Base-by-base conservation (phyloP, 2,329 filamentous ascomycete species). In the Fusarium vanettenii region DNA sequence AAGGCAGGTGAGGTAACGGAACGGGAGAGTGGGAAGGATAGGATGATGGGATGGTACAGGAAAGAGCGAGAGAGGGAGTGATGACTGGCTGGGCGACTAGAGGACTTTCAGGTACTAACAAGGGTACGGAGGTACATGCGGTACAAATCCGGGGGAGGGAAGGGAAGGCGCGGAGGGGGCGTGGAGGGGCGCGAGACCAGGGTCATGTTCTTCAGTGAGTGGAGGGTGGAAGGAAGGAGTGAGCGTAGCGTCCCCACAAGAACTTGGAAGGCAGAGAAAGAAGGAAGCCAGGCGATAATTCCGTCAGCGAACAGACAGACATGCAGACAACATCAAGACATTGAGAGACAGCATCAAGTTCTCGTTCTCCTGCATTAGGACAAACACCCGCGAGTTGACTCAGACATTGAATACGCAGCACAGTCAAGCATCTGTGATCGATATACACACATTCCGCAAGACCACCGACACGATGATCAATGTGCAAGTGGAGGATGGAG, bases 21-120 rank as follows among this genome's bases (percentile, higher is more conserved):
- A 73, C 75, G 70, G 79, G 76, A 74, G 72, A 69, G 66, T 75
- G 69, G 73, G 61, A 77, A 71, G 76, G 71, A 70, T 73, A 37
- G 35, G 35, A 70, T 73, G 70, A 73, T 69, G 71, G 70, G 70
- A 73, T 69, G 71, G 71, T 77, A 75, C 74, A 73, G 57, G 70
- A 66, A 69, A 69, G 69, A 69, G 76, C 71, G 67, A 78, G 68
- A 69, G 57, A 74, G 59, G 43, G 62, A 61, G 75, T 75, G 73
- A 75, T 75, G 66, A 76, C 73, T 68, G 74, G 70, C 72, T 63
- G 73, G 61, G 43, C 27, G 48, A 52, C 48, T 60, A 35, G 66
- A 52, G 67, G 70, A 73, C 72, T 75, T 71, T 72, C 69, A 73
- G 72, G 70, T 75, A 76, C 48, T 52, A 52, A 52, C 73, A 69